Evolutionary conservation across 2,329 filamentous ascomycete genomes (phyloP).

Genomic region (Sclerotinia nivalis): DNA sequence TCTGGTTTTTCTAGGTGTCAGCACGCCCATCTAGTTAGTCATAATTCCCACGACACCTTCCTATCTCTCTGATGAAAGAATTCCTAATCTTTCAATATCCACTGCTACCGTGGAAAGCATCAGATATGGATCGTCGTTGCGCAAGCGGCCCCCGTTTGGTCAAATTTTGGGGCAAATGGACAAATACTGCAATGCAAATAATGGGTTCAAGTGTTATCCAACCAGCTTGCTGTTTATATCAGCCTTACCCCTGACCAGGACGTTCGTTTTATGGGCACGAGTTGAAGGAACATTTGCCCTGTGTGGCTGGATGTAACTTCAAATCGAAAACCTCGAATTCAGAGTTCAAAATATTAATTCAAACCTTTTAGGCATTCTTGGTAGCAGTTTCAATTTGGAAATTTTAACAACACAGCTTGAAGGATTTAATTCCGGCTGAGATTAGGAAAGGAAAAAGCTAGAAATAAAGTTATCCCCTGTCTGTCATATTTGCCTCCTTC

Average conservation of each 20-base stretch:
- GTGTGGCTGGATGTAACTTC: too few species aligned
- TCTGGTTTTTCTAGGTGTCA: background rate
- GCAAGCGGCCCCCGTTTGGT: background rate
- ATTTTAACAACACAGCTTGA: too few species aligned
- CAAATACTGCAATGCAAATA: background rate
- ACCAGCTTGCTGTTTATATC: background rate
- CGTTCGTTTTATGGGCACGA: background rate
- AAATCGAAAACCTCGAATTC: too few species aligned
- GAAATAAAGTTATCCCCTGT: too few species aligned
- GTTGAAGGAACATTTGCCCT: conserved; percentile 1
- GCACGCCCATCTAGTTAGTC: background rate
- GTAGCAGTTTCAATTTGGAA: too few species aligned
- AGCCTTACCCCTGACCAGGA: background rate
- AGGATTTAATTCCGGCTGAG: too few species aligned
- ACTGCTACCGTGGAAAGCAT: background rate
- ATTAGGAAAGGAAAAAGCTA: too few species aligned
- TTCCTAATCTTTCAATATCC: background rate
- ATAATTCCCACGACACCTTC: background rate
- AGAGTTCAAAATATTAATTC: too few species aligned
- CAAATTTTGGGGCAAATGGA: background rate
- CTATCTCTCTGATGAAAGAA: background rate
- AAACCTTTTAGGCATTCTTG: too few species aligned
- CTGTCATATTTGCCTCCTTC: conserved; percentile 1
- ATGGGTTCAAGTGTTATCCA: background rate
- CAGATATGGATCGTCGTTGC: background rate